Evolutionary conservation across 441 rosid genomes (phyloP).

Genomic region (Gossypium schwendimanii): DNA sequence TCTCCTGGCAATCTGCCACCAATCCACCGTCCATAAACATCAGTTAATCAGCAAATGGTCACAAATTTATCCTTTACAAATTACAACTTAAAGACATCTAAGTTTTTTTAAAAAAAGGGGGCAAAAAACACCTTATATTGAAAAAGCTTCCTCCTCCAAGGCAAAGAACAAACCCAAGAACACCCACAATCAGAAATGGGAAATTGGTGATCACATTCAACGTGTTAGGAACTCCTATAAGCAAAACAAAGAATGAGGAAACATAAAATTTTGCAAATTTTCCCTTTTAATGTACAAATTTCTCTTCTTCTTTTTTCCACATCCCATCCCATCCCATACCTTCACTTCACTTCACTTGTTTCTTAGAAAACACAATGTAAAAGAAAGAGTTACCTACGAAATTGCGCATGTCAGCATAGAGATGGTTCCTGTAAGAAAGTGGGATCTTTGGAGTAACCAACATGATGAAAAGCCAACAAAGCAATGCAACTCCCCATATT

Average conservation of each 20-base stretch:
- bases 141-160: conserved; percentile 60
- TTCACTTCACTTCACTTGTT: not conserved
- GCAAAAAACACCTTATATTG: conserved; percentile 41
- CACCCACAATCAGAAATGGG: conserved; percentile 75
- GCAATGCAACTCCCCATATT: conserved; percentile 37
- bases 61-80: not conserved
- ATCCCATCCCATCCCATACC: no score
- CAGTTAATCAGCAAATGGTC: not conserved
- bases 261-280: no score
- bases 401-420: conserved; percentile 75
- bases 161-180: conserved; percentile 65
- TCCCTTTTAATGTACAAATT: not conserved
- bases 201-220: conserved; percentile 67
- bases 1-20: conserved; percentile 64
- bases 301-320: not conserved
- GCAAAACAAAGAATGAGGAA: conserved; percentile 6
- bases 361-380: not conserved
- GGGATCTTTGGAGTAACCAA: conserved; percentile 65
- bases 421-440: conserved; percentile 37
- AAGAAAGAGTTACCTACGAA: conserved; percentile 39
- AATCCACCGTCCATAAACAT: conserved; percentile 13
- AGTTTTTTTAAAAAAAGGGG: not conserved
- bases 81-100: not conserved
- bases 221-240: conserved; percentile 79
- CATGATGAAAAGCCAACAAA: conserved; percentile 54